These are phyloP conservation scores for Blastomyces percursus DNA, from an alignment of 2,329 filamentous ascomycete species.

Conservation along the genomic window DNA sequence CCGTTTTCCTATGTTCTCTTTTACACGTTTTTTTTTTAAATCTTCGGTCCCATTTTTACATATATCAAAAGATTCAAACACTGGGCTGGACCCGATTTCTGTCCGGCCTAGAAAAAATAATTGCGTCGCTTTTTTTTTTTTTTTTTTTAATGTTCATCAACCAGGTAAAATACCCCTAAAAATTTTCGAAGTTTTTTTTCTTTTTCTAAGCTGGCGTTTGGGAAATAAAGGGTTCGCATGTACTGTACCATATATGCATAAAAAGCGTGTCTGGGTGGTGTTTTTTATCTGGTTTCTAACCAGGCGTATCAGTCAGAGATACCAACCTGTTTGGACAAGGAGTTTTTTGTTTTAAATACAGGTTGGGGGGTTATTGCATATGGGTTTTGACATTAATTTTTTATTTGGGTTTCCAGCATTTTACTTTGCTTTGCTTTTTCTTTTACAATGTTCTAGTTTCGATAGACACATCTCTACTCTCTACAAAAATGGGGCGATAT, in stretches of 20 bases:
- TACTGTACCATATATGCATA: slow-evolving; percentile 8
- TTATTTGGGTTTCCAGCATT: not conserved
- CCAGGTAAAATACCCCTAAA: not conserved
- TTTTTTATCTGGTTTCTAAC: not conserved
- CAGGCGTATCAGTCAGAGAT: slow-evolving; percentile 2
- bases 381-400: slow-evolving; percentile 15
- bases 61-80: not conserved
- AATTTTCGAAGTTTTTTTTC: not conserved
- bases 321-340: not conserved
- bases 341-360: not conserved
- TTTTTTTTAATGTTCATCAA: not conserved
- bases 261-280: not conserved
- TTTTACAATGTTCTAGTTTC: slow-evolving; percentile 5
- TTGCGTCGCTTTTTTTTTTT: not conserved
- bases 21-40: not conserved
- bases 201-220: slow-evolving; percentile 5
- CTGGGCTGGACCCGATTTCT: slow-evolving; percentile 1
- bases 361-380: not conserved
- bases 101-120: not conserved
- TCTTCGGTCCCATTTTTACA: not conserved
- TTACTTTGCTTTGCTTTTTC: not conserved
- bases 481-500: slow-evolving; percentile 7
- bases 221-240: not conserved
- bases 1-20: not conserved
- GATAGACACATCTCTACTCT: slow-evolving; percentile 18